Base-by-base conservation (phyloP, 2,329 filamentous ascomycete genomes). In the Grosmannia huntii region DNA sequence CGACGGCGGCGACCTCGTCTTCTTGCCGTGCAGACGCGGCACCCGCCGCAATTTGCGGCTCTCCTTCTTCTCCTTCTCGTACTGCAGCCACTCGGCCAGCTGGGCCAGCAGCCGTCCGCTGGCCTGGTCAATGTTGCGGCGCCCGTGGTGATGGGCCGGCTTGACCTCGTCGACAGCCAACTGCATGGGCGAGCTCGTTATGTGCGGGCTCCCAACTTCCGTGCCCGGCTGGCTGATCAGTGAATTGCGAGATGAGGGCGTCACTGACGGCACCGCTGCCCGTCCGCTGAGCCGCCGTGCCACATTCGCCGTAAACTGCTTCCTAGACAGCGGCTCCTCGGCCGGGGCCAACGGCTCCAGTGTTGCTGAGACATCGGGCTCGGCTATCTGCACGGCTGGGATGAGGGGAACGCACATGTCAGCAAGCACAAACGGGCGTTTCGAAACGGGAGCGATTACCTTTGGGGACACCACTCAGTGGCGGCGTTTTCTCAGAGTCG, bases 31-130 rank as follows among this genome's bases (percentile, higher is more conserved):
- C 61, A 57, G 12, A 64, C 58, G 60, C 65, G 63, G 46, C 68
- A 67, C 69, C 69, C 71, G 76, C 64, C 67, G 77, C 66, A 75
- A 70, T 66, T 78, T 82, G 55, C 77, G 76, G 11, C 76, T 71
- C 46, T 79, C 78, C 64, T 83, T 83, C 69, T 86, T 88, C 36
- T 76, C 72, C 67, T 85, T 87, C 71, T 96, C 90, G 55, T 85
- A 81, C 64, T 91, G 83, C 46, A 96, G 74, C 92, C 92, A 97
- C 63, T 89, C 83, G 28, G 82, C 79, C 16, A 96, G 84, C 67
- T 95, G 89, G 23, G 84, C 78, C 31, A 94, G 72, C 9, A 95
- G 71, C 62, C 77, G 80, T 64, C 84, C 75, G 56, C 75, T 75
- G 48, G 67, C 65, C 31, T 66, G 64, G 57, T 75, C 72, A 25